Base-by-base conservation (phyloP, 805 yeast genomes). In the Nematodospora valgi region DNA sequence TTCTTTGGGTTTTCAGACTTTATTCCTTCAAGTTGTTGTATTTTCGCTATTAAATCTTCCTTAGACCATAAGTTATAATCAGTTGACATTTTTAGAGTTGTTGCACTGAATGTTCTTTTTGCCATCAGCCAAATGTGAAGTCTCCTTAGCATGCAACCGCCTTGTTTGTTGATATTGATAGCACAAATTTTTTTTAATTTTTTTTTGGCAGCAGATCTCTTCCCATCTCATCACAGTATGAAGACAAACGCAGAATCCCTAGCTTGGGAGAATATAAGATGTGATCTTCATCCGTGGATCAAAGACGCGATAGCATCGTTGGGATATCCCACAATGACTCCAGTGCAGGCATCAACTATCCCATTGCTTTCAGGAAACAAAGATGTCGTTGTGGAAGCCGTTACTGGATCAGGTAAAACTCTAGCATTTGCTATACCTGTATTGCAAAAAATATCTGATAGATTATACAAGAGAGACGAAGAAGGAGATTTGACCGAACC, bases 361-460 rank as follows among this genome's bases (percentile, higher is more conserved):
- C 98, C 98, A 0, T 63, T 89, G 40, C 75, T 93, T 45, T 60
- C 82, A 15, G 79, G 79, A 13, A 84, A 88, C 52, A 91, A 91
- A 51, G 98, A 93, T 60, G 96, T 93, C 3, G 93, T 93, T 6
- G 98, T 88, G 1, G 97, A 93, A 55, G 95, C 97, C 0, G 96
- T 87, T 1, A 93, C 98, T 0, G 98, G 98, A 0, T 88, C 97
- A 0, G 98, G 98, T n/a, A 93, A 93, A 56, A 93, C 98, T 0
- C 58, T 89, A n/a, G 83, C 97, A 3, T 93, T 85, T 63, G 77
- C 80, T 4, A 70, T 93, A 2, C 98, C 98, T 0, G 72, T 85
- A 1, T 50, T 88, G 4, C 91, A 88, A 48, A 81, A 79, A 46
- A 58, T 88, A 6, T 59, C 68, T 2, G 52, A 51, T 29, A 48